A percentile compares a stretch with the other conserved stretches of the same genome.
phyloP scores from a whole-genome alignment of 176 grass and related monocot species.

The Musa beccarii region DNA sequence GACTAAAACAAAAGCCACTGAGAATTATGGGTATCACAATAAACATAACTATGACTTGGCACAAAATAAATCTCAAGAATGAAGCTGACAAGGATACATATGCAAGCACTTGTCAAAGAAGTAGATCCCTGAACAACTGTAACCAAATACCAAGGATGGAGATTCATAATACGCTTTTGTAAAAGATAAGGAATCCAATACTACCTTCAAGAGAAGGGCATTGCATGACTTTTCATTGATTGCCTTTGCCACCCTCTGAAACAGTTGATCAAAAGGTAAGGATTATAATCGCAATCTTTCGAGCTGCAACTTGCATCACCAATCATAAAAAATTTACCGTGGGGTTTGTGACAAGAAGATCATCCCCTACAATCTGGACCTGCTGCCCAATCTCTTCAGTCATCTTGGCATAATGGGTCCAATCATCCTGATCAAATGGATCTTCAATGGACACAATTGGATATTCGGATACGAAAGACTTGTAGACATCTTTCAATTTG shows the following conservation, averaged over 20 bases:
- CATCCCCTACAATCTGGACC: constrained; percentile 94
- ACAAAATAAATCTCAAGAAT: too few relatives aligned
- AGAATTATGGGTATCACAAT: too few relatives aligned
- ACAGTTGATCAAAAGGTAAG: neutral
- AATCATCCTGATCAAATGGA: constrained; percentile 94
- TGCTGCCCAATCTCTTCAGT: constrained; percentile 70
- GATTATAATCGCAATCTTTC: neutral
- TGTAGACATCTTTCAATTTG: constrained; percentile 70
- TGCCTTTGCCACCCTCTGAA: constrained; percentile 88
- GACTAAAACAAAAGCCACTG: too few relatives aligned
- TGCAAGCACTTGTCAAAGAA: too few relatives aligned
- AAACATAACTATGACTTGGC: too few relatives aligned
- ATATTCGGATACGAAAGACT: constrained; percentile 73
- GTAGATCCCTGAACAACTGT: too few relatives aligned
- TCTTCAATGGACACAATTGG: constrained; percentile 94
- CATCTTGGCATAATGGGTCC: constrained; percentile 73
- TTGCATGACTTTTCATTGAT: constrained; percentile 82
- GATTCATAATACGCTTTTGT: neutral
- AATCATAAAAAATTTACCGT: constrained; percentile 37
- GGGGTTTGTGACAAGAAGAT: constrained; percentile 92
- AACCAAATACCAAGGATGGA: neutral
- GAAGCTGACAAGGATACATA: too few relatives aligned
- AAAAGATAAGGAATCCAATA: neutral
- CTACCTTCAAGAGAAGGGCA: constrained; percentile 92
- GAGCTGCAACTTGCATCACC: neutral